Evolutionary conservation across 2,329 filamentous ascomycete species (phyloP), one percentile per base, ranked within the genome.

Genomic region (Pyrenophora tritici-repentis): DNA sequence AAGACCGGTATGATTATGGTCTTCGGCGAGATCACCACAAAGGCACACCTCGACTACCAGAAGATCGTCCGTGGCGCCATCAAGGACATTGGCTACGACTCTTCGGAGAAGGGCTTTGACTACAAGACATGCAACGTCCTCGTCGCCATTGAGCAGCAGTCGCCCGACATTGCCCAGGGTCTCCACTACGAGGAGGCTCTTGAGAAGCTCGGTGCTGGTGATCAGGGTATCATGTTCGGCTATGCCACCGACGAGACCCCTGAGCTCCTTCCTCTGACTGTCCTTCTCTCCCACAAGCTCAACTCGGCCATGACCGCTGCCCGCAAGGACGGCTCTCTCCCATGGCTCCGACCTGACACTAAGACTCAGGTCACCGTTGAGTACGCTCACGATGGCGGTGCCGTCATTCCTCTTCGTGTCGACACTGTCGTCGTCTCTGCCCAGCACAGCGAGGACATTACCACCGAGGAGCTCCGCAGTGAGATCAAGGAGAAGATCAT

Each of bases 181-280:
- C 90, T 99, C 50, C 91, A 97, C 84, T 96, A 96, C 78, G 94
- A 99, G 65, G 85, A 97, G 83, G 91, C 91, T 66, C 88, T 99
- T 42, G 94, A 99, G 86, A 88, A 96, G 81, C 88, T 99, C 63
- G 94, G 94, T 79, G 94, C 94, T 59, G 94, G 94, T 88, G 94
- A 99, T 81, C 94, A 99, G 84, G 94, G 94, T 84, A 97, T 99
- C 84, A 99, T 99, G 94, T 99, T 99, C 80, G 94, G 94, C 72
- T 99, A 99, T 85, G 94, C 94, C 78, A 96, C 94, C 72, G 94
- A 99, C 73, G 94, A 99, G 86, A 97, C 94, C 70, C 92, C 93
- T 58, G 94, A 99, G 83, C 86, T 96, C 68, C 90, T 97, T 76
- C 94, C 94, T 65, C 83, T 99, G 72, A 97, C 93, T 71, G 84